Evolutionary conservation across 2,329 filamentous ascomycete species (phyloP).

Genomic region (Monilinia fructicola): DNA sequence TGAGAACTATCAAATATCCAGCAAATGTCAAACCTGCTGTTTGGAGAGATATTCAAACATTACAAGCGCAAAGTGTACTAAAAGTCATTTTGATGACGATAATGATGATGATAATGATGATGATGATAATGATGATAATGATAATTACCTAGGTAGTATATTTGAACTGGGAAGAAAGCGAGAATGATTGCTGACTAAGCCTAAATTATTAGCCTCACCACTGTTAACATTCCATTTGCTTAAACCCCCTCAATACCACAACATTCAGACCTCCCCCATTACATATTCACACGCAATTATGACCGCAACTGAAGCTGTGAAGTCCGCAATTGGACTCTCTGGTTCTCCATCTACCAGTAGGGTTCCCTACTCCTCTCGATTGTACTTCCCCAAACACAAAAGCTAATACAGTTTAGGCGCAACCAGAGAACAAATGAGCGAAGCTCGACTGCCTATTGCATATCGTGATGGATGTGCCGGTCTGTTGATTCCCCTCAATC

Average conservation of each 20-base stretch:
- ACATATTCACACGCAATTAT: slow-evolving; percentile 38
- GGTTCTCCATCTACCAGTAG: slow-evolving; percentile 37
- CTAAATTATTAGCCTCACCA: slow-evolving; percentile 4
- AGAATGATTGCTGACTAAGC: slow-evolving; percentile 7
- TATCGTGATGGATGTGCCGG: slow-evolving; percentile 97
- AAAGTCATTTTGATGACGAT: too few relatives aligned
- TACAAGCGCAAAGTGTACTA: too few relatives aligned
- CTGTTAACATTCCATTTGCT: neutral
- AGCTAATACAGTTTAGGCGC: slow-evolving; percentile 54
- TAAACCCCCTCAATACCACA: slow-evolving; percentile 16
- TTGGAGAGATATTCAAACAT: too few relatives aligned
- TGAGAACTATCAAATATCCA: too few relatives aligned
- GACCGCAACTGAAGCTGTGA: slow-evolving; percentile 49
- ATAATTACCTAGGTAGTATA: too few relatives aligned
- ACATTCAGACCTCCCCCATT: neutral
- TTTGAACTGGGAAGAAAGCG: too few relatives aligned
- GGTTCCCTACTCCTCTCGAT: slow-evolving; percentile 20
- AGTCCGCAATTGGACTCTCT: slow-evolving; percentile 49
- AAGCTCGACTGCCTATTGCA: slow-evolving; percentile 79
- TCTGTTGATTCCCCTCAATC: slow-evolving; percentile 92
- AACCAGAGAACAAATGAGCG: slow-evolving; percentile 89
- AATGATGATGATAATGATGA: too few relatives aligned
- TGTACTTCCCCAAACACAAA: slow-evolving; percentile 23
- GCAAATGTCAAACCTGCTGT: too few relatives aligned
- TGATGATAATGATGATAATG: too few relatives aligned